Percentiles rank a stretch among this genome's conserved stretches.
These are phyloP conservation scores for Sanghuangporus sanghuang DNA, from an alignment of 1,284 basidiomycete genomes.

Conservation along the genomic window DNA sequence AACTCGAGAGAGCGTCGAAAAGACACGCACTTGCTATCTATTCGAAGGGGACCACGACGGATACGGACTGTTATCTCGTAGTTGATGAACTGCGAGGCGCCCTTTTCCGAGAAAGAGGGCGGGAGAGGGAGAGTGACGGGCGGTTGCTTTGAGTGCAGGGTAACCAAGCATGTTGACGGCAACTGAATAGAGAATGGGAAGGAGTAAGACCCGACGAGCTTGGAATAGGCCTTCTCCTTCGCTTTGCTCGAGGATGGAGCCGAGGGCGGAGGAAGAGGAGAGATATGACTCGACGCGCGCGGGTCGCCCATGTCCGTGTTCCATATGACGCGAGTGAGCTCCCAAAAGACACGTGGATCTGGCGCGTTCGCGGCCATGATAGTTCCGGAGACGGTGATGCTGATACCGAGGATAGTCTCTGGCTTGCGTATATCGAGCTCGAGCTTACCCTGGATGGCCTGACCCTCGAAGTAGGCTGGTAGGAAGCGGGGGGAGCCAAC, in stretches of 20 bases:
- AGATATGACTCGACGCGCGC: neutral
- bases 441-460: slow-evolving; percentile 17
- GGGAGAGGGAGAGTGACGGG: slow-evolving; percentile 13
- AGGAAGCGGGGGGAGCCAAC: slow-evolving; percentile 10
- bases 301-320: slow-evolving; percentile 16
- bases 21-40: slow-evolving; percentile 16
- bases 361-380: slow-evolving; percentile 16
- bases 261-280: neutral
- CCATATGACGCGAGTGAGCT: slow-evolving; percentile 14
- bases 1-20: neutral
- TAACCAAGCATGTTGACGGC: slow-evolving; percentile 11
- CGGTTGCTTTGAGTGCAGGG: slow-evolving; percentile 12
- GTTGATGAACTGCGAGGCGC: slow-evolving; percentile 18
- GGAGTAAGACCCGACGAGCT: slow-evolving; percentile 20
- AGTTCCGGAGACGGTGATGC: slow-evolving; percentile 12
- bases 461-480: slow-evolving; percentile 19
- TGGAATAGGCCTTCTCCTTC: slow-evolving; percentile 17
- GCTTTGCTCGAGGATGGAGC: neutral
- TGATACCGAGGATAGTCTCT: slow-evolving; percentile 17
- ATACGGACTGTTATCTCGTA: slow-evolving; percentile 18
- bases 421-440: slow-evolving; percentile 15
- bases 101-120: slow-evolving; percentile 19
- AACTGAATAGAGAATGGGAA: slow-evolving; percentile 19
- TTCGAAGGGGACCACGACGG: slow-evolving; percentile 16
- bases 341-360: slow-evolving; percentile 14